phyloP scores from a whole-genome alignment of 1,139 yeast species.

The Entelexis sorbosivorans region DNA sequence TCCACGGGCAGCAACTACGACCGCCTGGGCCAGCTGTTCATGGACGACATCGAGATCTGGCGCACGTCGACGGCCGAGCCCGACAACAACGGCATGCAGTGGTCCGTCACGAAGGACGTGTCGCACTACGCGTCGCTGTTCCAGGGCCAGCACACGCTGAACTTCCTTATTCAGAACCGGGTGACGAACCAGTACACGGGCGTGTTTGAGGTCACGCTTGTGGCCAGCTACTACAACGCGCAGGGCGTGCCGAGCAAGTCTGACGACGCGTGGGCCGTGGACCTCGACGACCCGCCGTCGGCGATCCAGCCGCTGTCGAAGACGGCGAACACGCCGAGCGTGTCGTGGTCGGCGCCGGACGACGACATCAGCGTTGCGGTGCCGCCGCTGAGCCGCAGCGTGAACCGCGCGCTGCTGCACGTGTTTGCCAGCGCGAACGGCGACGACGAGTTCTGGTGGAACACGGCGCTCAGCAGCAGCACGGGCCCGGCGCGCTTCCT shows the following conservation, averaged over 20 bases:
- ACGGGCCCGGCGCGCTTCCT: slow-evolving; percentile 37
- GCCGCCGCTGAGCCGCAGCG: slow-evolving; percentile 16
- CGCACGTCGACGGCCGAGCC: slow-evolving; percentile 83
- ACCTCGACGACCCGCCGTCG: slow-evolving; percentile 13
- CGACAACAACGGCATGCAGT: slow-evolving; percentile 37
- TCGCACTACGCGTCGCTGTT: slow-evolving; percentile 48
- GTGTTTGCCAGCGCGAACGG: slow-evolving; percentile 65
- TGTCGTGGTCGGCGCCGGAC: slow-evolving; percentile 21
- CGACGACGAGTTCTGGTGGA: slow-evolving; percentile 76
- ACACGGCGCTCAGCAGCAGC: slow-evolving; percentile 5
- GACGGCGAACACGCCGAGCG: not conserved
- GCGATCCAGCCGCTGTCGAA: slow-evolving; percentile 15
- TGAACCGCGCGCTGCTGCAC: slow-evolving; percentile 43
- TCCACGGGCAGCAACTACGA: slow-evolving; percentile 67
- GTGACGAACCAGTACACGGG: slow-evolving; percentile 51
- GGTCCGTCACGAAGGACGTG: slow-evolving; percentile 49
- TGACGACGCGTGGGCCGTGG: slow-evolving; percentile 22
- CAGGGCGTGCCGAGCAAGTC: slow-evolving; percentile 17
- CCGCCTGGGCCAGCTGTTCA: slow-evolving; percentile 57
- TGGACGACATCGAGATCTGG: slow-evolving; percentile 69
- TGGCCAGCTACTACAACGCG: slow-evolving; percentile 41
- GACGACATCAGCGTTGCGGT: slow-evolving; percentile 16
- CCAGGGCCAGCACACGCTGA: slow-evolving; percentile 33
- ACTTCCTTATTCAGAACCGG: slow-evolving; percentile 58
- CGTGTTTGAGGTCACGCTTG: slow-evolving; percentile 44